Percentiles rank a stretch among this genome's conserved stretches.
These are phyloP conservation scores for Cutaneotrichosporon sp. DNA, from an alignment of 1,284 basidiomycete genomes.

Conservation along the genomic window DNA sequence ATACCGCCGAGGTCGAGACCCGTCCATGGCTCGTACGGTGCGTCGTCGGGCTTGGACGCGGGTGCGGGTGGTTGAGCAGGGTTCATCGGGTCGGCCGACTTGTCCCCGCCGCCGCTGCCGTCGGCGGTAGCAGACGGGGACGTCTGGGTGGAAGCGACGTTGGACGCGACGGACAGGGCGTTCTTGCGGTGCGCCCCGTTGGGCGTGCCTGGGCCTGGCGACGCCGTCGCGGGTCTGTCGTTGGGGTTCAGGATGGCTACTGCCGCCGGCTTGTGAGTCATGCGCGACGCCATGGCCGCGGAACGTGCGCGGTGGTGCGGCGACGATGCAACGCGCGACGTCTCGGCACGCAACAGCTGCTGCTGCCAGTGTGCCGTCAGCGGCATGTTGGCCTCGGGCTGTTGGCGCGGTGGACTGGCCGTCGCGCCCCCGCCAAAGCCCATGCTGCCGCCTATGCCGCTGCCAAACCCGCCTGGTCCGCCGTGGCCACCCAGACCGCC, in stretches of 20 bases:
- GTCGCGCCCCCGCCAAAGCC: constrained; percentile 21
- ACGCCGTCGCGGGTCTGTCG: constrained; percentile 12
- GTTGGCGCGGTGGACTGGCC: constrained; percentile 36
- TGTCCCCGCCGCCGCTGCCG: not conserved
- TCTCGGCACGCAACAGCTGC: constrained; percentile 44
- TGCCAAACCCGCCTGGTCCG: constrained; percentile 19
- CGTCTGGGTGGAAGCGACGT: constrained; percentile 18
- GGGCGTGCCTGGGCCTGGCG: constrained; percentile 23
- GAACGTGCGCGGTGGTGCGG: constrained; percentile 57
- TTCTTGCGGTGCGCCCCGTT: constrained; percentile 49
- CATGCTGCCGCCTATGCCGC: constrained; percentile 25
- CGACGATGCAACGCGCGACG: constrained; percentile 52
- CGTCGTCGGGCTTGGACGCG: constrained; percentile 33
- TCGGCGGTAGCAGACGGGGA: constrained; percentile 12
- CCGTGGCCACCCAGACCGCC: constrained; percentile 15
- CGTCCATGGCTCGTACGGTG: constrained; percentile 60
- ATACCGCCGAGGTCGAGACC: constrained; percentile 96
- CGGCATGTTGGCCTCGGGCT: constrained; percentile 31
- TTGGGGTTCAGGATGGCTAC: constrained; percentile 50
- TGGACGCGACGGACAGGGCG: constrained; percentile 28
- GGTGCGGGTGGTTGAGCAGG: constrained; percentile 31
- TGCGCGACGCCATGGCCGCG: constrained; percentile 54
- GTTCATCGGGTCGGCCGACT: constrained; percentile 31
- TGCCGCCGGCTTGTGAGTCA: constrained; percentile 50
- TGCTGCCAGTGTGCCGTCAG: constrained; percentile 47